A percentile compares a stretch with the other conserved stretches of the same genome.
Evolutionary conservation across 345 rosid species (phyloP).

Genomic region (Salix dunnii): DNA sequence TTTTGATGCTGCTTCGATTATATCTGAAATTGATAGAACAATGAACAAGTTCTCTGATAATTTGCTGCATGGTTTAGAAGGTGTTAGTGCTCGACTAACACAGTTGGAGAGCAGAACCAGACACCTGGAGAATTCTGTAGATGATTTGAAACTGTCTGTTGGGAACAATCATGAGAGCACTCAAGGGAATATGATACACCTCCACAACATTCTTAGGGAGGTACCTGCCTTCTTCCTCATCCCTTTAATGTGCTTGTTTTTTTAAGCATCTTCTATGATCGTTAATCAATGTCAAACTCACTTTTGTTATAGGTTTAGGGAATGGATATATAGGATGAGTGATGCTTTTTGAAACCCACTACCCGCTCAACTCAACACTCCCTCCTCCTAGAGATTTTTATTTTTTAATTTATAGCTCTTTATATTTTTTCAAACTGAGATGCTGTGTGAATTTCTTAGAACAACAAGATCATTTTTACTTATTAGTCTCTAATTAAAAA

Average conservation of each 20-base stretch:
- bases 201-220: constrained; percentile 81
- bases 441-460: no score
- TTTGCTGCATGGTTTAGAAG: constrained; percentile 62
- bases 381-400: no score
- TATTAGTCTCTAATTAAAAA: no score
- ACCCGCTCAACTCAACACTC: no score
- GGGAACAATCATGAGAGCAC: constrained; percentile 74
- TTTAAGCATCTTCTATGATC: no score
- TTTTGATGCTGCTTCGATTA: constrained; percentile 26
- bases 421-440: no score
- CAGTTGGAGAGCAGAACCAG: constrained; percentile 77
- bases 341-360: no score
- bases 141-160: constrained; percentile 74
- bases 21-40: constrained; percentile 63
- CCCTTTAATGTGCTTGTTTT: not conserved
- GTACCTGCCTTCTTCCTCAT: constrained; percentile 34
- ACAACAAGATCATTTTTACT: no score
- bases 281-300: no score
- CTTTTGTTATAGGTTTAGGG: no score
- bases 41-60: constrained; percentile 73
- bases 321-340: no score
- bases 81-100: constrained; percentile 68
- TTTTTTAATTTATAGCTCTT: no score
- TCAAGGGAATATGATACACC: constrained; percentile 78
- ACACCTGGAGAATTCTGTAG: constrained; percentile 64